Evolutionary conservation across 2,329 filamentous ascomycete species (phyloP), one percentile per base, ranked within the genome.

Genomic region (Triangularia setosa): DNA sequence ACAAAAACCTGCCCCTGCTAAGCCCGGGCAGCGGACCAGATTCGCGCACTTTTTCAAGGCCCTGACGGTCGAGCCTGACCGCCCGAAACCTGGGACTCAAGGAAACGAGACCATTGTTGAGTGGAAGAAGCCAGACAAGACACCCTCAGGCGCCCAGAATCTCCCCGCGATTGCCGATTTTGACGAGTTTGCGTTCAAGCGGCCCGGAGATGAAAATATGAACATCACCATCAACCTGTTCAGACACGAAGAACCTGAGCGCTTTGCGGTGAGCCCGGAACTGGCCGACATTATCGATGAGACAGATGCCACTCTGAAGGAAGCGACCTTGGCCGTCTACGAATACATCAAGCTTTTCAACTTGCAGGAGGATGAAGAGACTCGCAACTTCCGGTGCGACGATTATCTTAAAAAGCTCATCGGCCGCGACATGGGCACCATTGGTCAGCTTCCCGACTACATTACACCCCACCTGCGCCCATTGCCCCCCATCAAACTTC

Each of bases 301-400:
- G 72, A 84, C 88, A 58, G 92, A 96, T 76, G 94, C 92, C 59
- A 94, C 95, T 27, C 89, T 93, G 28, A 90, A 92, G 44, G 93
- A 95, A 67, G 90, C 93, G 6, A 88, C 97, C 27, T 91, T 96
- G 83, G 93, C 91, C 14, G 85, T 99, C 30, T 99, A 93, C 92
- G 93, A 97, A 74, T 99, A 99, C 73, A 91, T 97, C 69, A 89
- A 92, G 70, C 83, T 91, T 21, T 90, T 91, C 81, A 88, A 89
- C 18, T 81, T 99, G 56, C 92, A 96, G 75, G 94, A 97, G 74
- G 93, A 97, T 69, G 94, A 98, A 65, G 95, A 99, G 75, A 95
- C 95, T 80, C 87, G 95, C 67, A 90, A 91, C 66, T 94, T 99
- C 71, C 89, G 91, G 44, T 98, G 95, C 73, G 94, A 99, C 73